Base-by-base conservation (phyloP, 1,139 yeast species). In the Nakaseomyces kungkrabaensis region DNA sequence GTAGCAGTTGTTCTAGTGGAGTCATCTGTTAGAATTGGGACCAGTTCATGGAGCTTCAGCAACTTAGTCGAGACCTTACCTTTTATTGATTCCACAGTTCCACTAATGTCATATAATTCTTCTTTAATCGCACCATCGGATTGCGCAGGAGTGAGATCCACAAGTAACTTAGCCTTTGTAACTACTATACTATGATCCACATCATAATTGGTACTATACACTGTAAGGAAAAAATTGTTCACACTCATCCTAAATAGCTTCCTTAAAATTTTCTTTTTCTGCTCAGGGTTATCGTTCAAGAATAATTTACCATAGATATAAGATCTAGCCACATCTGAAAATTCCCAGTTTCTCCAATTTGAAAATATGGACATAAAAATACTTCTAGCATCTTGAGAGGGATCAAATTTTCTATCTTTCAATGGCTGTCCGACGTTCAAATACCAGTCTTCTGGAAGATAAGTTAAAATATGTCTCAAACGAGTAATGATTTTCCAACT, bases 281-380 rank as follows among this genome's bases (percentile, higher is more conserved):
- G 50, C n/a, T 53, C 48, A 9, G 46, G 40, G 22, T 54, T 48
- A 9, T 57, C 57, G 8, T 51, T 48, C 24, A 53, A 48, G 36
- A 63, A 59, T 22, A 60, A 41, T 40, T 52, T 64, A 25, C 69
- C 69, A 57, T 82, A 78, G 51, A 82, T 73, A 48, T 72, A 75
- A 48, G 82, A 75, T 45, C 81, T 71, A 43, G 79, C 79, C 29
- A 81, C 74, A 58, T 78, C 77, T 6, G 75, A 68, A 52, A 78
- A 79, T 58, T 90, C 97, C 97, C 97, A 92, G 51, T 81, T 79
- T 71, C 97, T 78, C 97, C 97, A 90, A n/a, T 75, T 72, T 0
- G 82, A 72, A 60, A 88, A 87, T 0, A 82, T 72, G 3, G 73
- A 70, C 43, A 77, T 66, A 2, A 85, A 85, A 26, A 74, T 75